Evolutionary conservation across 352 stramenopile genomes (phyloP), one percentile per base, ranked within the genome.

Genomic region (Phytophthora megakarya): DNA sequence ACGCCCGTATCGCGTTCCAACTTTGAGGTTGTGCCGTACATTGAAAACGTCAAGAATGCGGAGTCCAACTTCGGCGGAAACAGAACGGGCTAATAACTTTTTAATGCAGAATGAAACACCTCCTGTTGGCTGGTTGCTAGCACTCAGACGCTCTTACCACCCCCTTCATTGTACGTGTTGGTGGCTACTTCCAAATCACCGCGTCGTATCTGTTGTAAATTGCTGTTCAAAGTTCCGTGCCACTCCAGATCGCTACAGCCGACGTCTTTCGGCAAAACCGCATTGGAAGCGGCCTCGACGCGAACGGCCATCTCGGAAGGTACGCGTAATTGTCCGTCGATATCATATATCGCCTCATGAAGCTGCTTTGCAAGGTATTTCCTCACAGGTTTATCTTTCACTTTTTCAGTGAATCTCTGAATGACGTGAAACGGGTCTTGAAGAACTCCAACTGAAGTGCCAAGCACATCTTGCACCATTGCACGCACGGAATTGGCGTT

Each of bases 371-470:
- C 19, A 0, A 58, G 23, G 0, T 8, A 7, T n/a, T 58, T 65
- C 28, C 15, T 28, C 1, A 3, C 16, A 1, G 6, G 10, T 18
- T 54, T 65, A 5, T 58, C 19, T 28, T 65, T 65, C 5, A 57
- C 26, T 21, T 65, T 58, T 19, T 59, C 57, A 39, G 46, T 39
- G 22, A 65, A 65, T 1, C 54, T 13, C 35, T 63, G 54, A 3
- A 43, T 13, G 6, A 63, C 43, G 12, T 63, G 54, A 55, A 63
- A 63, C 5, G 33, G 33, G 12, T 50, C 54, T 42, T 63, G 44
- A 1, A 1, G 15, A 30, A 55, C 44, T 3, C 21, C 26, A 3
- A 42, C 9, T 9, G 33, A n/a, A 22, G 3, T 9, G 3, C 54
- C 23, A 33, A 37, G 42, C 12, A 55, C 54, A 38, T 49, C 35